Conservation (phyloP, 75 land plant genomes). For the Selaginella tamariscina region DNA sequence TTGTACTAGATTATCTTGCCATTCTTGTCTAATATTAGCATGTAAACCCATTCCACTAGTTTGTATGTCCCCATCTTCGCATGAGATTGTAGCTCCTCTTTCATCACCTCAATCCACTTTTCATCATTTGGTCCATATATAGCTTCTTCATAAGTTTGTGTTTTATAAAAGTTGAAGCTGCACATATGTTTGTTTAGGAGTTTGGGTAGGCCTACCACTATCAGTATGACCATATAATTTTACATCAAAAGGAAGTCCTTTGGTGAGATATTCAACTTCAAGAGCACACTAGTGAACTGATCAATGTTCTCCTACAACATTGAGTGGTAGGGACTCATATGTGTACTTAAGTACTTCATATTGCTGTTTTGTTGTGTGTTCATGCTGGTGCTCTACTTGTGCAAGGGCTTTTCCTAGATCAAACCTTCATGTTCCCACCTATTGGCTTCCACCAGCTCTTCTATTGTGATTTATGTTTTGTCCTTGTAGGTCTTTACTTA, state of each 20-base stretch:
- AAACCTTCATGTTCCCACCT: no score
- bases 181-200: background rate
- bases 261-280: background rate
- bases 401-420: background rate
- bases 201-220: background rate
- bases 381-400: background rate
- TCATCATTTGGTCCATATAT: background rate
- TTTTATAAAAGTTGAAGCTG: background rate
- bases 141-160: constrained; percentile 3
- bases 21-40: no score
- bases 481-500: background rate
- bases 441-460: background rate
- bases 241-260: background rate
- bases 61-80: background rate
- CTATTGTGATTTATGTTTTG: background rate
- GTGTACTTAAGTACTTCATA: background rate
- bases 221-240: background rate
- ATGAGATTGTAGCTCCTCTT: background rate
- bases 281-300: background rate
- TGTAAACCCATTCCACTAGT: background rate
- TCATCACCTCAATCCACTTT: background rate
- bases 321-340: background rate
- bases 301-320: background rate
- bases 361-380: background rate
- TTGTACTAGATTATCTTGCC: no score